Base-by-base conservation (phyloP, 495 filamentous ascomycete species). In the Diplogelasinospora grovesii region DNA sequence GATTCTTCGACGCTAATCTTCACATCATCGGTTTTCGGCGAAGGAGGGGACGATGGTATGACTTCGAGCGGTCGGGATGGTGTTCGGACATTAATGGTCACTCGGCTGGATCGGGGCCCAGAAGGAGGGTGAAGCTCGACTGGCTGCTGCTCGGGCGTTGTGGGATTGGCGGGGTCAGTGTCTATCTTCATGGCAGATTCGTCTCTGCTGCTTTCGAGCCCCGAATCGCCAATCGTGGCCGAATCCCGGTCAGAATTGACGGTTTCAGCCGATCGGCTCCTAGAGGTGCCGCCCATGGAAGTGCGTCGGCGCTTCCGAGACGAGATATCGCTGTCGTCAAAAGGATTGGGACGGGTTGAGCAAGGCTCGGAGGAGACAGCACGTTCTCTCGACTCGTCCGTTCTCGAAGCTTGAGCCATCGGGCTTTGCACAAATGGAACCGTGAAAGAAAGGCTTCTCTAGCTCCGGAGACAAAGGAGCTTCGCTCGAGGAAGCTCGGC, bases 291-390 rank as follows among this genome's bases (percentile, higher is more conserved):
- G 29, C 56, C 61, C 38, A 57, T 57, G 24, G 63, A 71, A 23
- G 63, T 70, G 40, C 66, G 62, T 36, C 69, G 70, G 8, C 74
- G 70, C 53, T 78, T 78, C 35, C 71, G 58, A 35, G 73, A 66
- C n/a, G 65, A 59, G 34, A 61, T 40, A 33, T 73, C 69, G 53
- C 60, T 58, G 58, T 70, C 66, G 61, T 73, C 69, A 53, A 75
- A 78, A 22, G 73, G 74, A 40, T 77, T 76, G 26, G 68, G 66
- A 39, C 73, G 69, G 50, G 68, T 69, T 52, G 74, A 74, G 65
- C 71, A 68, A 60, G 71, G 70, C 66, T 78, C 74, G 53, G 71
- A 76, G 50, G 73, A 77, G 59, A 65, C 60, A 46, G 71, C 70
- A 64, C 71, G 71, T 64, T 75, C 70, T 69, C 61, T 67, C 57